Evolutionary conservation across 2,329 filamentous ascomycete species (phyloP), one percentile per base, ranked within the genome.

Genomic region (Ophiostoma sp.): DNA sequence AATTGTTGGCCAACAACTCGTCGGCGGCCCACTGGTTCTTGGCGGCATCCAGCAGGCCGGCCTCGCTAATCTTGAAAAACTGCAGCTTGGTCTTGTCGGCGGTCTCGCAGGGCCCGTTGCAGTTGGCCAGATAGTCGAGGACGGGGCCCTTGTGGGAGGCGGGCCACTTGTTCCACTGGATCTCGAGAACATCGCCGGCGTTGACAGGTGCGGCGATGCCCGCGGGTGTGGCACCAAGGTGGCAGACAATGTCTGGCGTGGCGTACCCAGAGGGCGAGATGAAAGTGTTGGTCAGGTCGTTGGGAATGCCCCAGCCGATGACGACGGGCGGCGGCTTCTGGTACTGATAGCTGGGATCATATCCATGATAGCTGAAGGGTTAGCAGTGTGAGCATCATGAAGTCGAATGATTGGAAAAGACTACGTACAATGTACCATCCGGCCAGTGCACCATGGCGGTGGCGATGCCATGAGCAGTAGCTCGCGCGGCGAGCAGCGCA

Each of bases 1-100:
- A 84, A 80, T 87, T 87, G 78, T 84, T 84, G 73, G 81, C 79
- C 76, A 86, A 85, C 76, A 88, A 80, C 31, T 84, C 78, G 76
- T 82, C 81, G 7, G 80, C 78, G 5, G 79, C 80, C 82, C 82
- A 83, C 11, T 68, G 79, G 36, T 78, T 78, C 1, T 74, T 76
- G 9, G 77, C 81, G 45, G 25, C 42, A 57, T 80, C 79, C 55
- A 83, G 75, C 48, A 82, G 76, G 19, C 76, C 78, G 9, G 78
- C 57, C 61, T 80, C 77, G 73, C 78, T 77, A 73, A 82, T 82
- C 72, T 82, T 77, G 74, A 77, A 76, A 75, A 82, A 76, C 73
- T 75, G 72, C 45, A 77, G 75, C 74, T 77, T 77, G 48, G 77
- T 75, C 73, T 82, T 82, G 75, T 82, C 79, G 6, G 80, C 79